phyloP scores from a whole-genome alignment of 192 early-diverging fungal genomes.

The Paraglomus brasilianum region DNA sequence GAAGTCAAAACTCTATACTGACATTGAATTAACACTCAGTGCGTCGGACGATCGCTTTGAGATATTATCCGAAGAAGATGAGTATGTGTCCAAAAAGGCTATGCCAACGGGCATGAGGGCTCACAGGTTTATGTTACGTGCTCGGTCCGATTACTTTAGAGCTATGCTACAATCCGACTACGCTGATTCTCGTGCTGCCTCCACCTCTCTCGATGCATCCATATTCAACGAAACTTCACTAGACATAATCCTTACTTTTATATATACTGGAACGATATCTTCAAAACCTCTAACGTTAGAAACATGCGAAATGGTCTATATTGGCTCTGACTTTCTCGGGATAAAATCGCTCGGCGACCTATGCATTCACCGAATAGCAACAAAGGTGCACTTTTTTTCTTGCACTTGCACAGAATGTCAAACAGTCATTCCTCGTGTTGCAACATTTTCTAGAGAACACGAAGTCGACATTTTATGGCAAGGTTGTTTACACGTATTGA shows the following conservation, averaged over 20 bases:
- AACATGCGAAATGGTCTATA: slow-evolving; percentile 23
- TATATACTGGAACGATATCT: slow-evolving; percentile 30
- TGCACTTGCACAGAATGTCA: slow-evolving; percentile 30
- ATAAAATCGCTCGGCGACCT: slow-evolving; percentile 28
- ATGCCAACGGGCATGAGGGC: slow-evolving; percentile 6
- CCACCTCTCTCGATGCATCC: slow-evolving; percentile 4
- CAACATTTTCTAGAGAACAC: slow-evolving; percentile 25
- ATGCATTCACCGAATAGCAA: slow-evolving; percentile 20
- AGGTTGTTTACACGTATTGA: slow-evolving; percentile 27
- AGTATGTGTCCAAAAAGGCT: not conserved
- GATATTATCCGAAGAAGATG: slow-evolving; percentile 18
- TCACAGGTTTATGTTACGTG: slow-evolving; percentile 27
- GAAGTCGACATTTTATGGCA: slow-evolving; percentile 25
- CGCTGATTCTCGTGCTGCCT: slow-evolving; percentile 2
- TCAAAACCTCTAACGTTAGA: slow-evolving; percentile 29
- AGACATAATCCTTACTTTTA: slow-evolving; percentile 28
- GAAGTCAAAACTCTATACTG: slow-evolving; percentile 32
- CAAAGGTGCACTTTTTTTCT: slow-evolving; percentile 17
- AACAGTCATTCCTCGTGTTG: slow-evolving; percentile 15
- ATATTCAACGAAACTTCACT: slow-evolving; percentile 29
- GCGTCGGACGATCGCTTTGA: slow-evolving; percentile 11
- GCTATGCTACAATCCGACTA: slow-evolving; percentile 21
- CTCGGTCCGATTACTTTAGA: slow-evolving; percentile 30
- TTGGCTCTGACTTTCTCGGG: slow-evolving; percentile 26
- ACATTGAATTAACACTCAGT: slow-evolving; percentile 24